Conservation (phyloP, 2,329 filamentous ascomycete genomes). For the Exophiala phaeomuriformis region DNA sequence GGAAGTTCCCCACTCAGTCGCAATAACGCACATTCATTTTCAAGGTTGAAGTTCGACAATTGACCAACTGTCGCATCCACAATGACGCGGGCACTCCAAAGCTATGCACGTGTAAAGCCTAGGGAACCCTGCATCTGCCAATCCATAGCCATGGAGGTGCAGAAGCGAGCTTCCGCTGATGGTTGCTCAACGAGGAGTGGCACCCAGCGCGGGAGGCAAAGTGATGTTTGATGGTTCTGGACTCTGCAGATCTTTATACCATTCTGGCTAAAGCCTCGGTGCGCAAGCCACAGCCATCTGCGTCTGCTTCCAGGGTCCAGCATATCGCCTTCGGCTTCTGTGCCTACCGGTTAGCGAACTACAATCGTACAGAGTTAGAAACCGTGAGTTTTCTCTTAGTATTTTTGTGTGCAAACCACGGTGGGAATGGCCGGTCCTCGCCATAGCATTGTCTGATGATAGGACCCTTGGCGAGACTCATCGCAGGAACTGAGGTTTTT, state of each 20-base stretch:
- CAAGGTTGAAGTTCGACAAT: neutral
- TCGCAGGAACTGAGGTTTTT: too few relatives aligned
- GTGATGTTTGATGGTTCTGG: slow-evolving; percentile 6
- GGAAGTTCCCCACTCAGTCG: neutral
- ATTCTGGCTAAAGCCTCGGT: slow-evolving; percentile 3
- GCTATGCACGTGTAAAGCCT: neutral
- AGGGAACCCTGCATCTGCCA: neutral
- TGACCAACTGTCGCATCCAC: neutral
- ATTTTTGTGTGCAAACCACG: too few relatives aligned
- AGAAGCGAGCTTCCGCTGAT: too few relatives aligned
- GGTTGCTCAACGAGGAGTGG: too few relatives aligned
- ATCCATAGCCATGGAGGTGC: neutral
- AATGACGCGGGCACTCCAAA: neutral
- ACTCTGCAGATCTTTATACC: slow-evolving; percentile 7
- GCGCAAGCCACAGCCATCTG: slow-evolving; percentile 13
- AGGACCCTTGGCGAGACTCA: too few relatives aligned
- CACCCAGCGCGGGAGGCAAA: neutral
- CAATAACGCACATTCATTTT: neutral
- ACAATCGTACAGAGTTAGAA: too few relatives aligned
- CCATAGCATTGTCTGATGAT: too few relatives aligned
- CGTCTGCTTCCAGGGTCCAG: neutral
- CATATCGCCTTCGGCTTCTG: slow-evolving; percentile 14
- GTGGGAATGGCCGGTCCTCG: too few relatives aligned
- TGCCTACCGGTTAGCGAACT: neutral
- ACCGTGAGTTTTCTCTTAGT: too few relatives aligned